These are phyloP conservation scores for Trichophyton benhamiae DNA, from an alignment of 2,329 filamentous ascomycete genomes.

Conservation along the genomic window DNA sequence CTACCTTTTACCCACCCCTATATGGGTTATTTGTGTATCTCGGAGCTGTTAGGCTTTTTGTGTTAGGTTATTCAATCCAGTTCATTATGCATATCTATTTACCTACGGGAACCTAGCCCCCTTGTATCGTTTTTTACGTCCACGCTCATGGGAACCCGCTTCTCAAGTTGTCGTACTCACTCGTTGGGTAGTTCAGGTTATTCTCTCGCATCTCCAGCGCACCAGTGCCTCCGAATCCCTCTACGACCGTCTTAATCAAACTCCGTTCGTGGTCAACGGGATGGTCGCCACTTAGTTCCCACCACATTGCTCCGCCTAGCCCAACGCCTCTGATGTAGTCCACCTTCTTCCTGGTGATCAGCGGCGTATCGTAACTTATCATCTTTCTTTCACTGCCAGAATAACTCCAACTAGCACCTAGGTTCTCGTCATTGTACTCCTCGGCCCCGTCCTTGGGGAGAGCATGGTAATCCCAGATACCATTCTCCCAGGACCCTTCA, in stretches of 20 bases:
- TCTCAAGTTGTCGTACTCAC: conserved; percentile 11
- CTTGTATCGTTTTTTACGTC: too few relatives aligned
- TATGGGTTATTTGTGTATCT: background rate
- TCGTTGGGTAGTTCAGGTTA: conserved; percentile 9
- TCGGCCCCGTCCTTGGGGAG: conserved; percentile 56
- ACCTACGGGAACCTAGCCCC: too few relatives aligned
- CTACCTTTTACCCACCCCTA: background rate
- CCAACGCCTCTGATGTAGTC: conserved; percentile 53
- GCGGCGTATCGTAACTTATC: conserved; percentile 63
- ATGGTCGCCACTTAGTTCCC: conserved; percentile 69
- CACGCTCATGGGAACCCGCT: conserved; percentile 5
- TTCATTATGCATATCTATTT: background rate
- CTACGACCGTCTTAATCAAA: conserved; percentile 9
- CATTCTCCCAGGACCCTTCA: conserved; percentile 69
- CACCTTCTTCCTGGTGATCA: conserved; percentile 57
- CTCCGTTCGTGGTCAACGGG: conserved; percentile 10
- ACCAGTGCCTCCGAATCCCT: conserved; percentile 8
- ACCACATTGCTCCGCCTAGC: conserved; percentile 92
- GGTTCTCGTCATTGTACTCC: conserved; percentile 48
- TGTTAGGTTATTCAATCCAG: background rate
- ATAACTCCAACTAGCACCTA: conserved; percentile 63
- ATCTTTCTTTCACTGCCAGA: conserved; percentile 48
- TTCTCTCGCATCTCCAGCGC: conserved; percentile 9
- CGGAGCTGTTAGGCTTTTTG: background rate
- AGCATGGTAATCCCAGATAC: conserved; percentile 79